Conservation (phyloP, 305 asterid genomes). For the Fraxinus platypoda region DNA sequence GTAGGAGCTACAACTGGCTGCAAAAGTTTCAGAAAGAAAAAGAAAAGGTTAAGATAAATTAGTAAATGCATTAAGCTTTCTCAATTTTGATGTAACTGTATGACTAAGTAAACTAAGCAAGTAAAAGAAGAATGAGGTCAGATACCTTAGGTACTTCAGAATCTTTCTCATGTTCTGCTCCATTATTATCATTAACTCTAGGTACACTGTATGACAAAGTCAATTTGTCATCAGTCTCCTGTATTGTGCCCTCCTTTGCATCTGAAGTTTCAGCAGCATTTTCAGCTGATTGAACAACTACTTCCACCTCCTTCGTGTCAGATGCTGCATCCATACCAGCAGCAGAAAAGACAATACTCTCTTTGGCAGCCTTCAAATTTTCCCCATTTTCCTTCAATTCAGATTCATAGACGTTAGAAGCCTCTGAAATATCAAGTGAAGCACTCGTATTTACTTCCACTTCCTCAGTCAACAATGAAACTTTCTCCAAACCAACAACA, state of each 20-base stretch:
- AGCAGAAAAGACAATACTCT: conserved; percentile 20
- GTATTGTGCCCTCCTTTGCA: conserved; percentile 22
- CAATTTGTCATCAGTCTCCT: conserved; percentile 37
- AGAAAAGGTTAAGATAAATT: background rate
- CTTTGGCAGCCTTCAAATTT: conserved; percentile 21
- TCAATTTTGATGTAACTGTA: background rate
- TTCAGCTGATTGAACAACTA: conserved; percentile 24
- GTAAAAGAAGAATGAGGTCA: background rate
- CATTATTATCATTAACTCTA: conserved; percentile 24
- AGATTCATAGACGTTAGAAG: conserved; percentile 23
- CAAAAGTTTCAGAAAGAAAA: conserved; percentile 23
- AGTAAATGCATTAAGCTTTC: background rate
- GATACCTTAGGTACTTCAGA: conserved; percentile 40
- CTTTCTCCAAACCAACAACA: conserved; percentile 5
- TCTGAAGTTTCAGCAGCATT: conserved; percentile 21
- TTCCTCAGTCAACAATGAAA: conserved; percentile 18
- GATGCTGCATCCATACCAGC: conserved; percentile 22
- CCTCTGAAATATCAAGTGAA: conserved; percentile 17
- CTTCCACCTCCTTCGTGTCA: conserved; percentile 26
- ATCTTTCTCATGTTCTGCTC: conserved; percentile 33
- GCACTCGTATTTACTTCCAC: conserved; percentile 11
- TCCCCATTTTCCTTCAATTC: conserved; percentile 31
- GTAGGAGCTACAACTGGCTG: conserved; percentile 47
- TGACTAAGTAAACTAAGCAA: background rate
- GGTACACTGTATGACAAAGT: conserved; percentile 29